A percentile compares a stretch with the other conserved stretches of the same genome.
Conservation (phyloP, 2,329 filamentous ascomycete species). For the Neurospora sp. region DNA sequence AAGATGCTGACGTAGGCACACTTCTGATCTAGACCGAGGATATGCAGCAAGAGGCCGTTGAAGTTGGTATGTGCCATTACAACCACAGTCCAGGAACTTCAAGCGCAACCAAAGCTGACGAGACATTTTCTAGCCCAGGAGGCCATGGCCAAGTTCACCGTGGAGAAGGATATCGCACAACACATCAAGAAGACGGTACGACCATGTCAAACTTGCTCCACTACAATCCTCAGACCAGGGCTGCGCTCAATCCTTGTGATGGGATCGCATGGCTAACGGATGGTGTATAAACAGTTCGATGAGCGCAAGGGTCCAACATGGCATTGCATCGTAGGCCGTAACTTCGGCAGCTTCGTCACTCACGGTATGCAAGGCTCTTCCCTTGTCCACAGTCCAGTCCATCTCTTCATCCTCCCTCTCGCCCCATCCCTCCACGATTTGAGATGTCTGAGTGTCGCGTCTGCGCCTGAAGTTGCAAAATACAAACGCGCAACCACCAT, state of each 20-base stretch:
- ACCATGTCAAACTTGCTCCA: background rate
- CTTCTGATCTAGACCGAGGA: constrained; percentile 65
- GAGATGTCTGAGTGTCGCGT: background rate
- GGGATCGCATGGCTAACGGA: constrained; percentile 6
- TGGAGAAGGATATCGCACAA: constrained; percentile 82
- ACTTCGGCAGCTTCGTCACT: constrained; percentile 98
- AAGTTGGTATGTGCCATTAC: constrained; percentile 67
- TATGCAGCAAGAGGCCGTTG: constrained; percentile 91
- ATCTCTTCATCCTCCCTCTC: background rate
- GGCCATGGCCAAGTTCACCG: constrained; percentile 52
- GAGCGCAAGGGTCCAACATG: constrained; percentile 94
- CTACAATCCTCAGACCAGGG: background rate
- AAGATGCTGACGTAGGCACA: background rate
- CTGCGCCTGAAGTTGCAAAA: background rate
- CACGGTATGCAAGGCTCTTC: constrained; percentile 56
- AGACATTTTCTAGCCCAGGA: constrained; percentile 40
- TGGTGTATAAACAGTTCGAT: constrained; percentile 62
- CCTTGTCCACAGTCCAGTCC: background rate
- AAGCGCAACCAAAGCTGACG: constrained; percentile 6
- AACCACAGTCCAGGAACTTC: background rate
- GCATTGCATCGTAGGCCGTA: constrained; percentile 97
- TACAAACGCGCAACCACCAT: background rate
- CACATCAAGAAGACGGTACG: constrained; percentile 87
- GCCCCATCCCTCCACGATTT: background rate
- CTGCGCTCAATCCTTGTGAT: constrained; percentile 3